Conservation (phyloP, 441 rosid species). For the Geranium incanum region DNA sequence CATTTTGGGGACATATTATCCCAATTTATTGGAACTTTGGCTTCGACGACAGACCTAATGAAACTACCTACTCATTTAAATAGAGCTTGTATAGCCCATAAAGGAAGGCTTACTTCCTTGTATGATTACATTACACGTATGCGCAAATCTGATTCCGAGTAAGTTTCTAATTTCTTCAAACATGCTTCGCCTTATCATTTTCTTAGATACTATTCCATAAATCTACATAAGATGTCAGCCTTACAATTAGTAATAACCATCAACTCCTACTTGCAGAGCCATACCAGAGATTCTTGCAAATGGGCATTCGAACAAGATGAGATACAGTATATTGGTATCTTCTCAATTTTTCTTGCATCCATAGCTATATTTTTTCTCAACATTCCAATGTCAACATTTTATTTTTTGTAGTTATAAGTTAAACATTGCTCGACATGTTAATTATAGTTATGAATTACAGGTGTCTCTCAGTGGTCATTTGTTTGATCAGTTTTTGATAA, state of each 20-base stretch:
- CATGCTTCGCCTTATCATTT: neutral
- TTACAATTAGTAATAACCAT: constrained; percentile 5
- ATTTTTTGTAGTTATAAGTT: neutral
- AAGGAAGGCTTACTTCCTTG: constrained; percentile 60
- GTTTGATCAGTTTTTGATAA: constrained; percentile 82
- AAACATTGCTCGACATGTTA: constrained; percentile 12
- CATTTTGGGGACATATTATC: constrained; percentile 92
- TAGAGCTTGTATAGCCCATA: constrained; percentile 81
- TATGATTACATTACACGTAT: constrained; percentile 83
- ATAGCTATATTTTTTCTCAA: neutral
- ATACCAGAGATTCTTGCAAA: constrained; percentile 28
- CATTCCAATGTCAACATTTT: constrained; percentile 4
- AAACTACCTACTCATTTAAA: constrained; percentile 63
- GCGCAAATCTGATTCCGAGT: constrained; percentile 75
- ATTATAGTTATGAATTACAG: constrained; percentile 35
- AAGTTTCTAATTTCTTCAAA: constrained; percentile 32
- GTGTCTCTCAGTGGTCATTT: constrained; percentile 91
- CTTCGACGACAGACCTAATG: constrained; percentile 42
- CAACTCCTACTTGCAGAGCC: constrained; percentile 41
- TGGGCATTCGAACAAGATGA: constrained; percentile 38
- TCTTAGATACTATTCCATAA: neutral
- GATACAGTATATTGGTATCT: constrained; percentile 60
- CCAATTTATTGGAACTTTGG: constrained; percentile 59
- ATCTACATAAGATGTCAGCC: neutral
- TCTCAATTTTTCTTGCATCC: constrained; percentile 12